These are phyloP conservation scores for Basidiobolus meristosporus DNA, from an alignment of 371 early-diverging fungal species.

Conservation along the genomic window DNA sequence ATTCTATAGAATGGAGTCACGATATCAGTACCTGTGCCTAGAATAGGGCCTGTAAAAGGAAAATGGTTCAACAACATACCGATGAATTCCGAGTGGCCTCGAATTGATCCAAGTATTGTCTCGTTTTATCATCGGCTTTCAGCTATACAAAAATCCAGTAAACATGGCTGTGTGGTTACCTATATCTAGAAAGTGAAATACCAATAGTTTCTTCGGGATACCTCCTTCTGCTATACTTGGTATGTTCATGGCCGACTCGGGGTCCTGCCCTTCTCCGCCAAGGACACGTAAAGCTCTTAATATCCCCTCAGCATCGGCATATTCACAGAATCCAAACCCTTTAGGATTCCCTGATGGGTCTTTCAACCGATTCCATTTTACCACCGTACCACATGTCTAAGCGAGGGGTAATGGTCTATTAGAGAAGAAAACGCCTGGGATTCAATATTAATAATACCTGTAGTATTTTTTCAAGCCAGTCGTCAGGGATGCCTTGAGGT, in stretches of 20 bases:
- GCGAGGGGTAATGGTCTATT: not conserved
- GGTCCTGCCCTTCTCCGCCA: slow-evolving; percentile 36
- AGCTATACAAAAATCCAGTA: slow-evolving; percentile 9
- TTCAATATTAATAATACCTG: no score
- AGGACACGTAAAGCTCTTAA: slow-evolving; percentile 45
- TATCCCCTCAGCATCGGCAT: slow-evolving; percentile 42
- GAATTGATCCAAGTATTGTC: slow-evolving; percentile 35
- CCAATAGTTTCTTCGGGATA: slow-evolving; percentile 33
- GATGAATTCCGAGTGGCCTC: slow-evolving; percentile 15
- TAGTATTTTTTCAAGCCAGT: slow-evolving; percentile 43
- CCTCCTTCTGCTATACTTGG: slow-evolving; percentile 33
- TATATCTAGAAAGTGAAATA: slow-evolving; percentile 5
- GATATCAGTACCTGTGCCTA: not conserved
- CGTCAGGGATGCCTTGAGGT: slow-evolving; percentile 44
- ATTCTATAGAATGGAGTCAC: not conserved
- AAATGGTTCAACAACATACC: slow-evolving; percentile 4
- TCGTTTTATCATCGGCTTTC: slow-evolving; percentile 52
- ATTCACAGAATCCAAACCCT: slow-evolving; percentile 68
- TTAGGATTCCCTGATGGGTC: slow-evolving; percentile 44
- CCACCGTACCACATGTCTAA: slow-evolving; percentile 37
- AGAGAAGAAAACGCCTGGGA: not conserved
- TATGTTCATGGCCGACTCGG: slow-evolving; percentile 16
- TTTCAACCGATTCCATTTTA: slow-evolving; percentile 54
- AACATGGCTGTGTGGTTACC: not conserved
- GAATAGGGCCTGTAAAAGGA: not conserved